phyloP scores from a whole-genome alignment of 257 asterid genomes.

The Solanum sejunctum region DNA sequence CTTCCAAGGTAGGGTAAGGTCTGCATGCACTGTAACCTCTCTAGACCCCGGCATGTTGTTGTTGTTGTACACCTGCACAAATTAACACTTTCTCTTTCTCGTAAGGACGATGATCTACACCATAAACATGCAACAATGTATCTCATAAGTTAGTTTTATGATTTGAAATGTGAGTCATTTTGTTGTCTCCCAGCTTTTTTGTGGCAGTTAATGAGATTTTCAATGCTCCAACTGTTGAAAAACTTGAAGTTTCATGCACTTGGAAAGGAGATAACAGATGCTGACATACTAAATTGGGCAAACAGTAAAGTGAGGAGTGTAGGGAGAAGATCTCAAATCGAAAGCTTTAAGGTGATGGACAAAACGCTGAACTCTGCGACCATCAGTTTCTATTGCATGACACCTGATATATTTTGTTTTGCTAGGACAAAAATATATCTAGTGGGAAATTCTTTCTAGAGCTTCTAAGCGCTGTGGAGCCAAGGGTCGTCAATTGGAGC shows the following conservation, averaged over 20 bases:
- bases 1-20: too few species aligned
- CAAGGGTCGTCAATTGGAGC: constrained; percentile 89
- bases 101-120: neutral
- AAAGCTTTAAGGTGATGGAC: constrained; percentile 69
- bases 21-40: neutral
- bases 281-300: constrained; percentile 61
- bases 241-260: constrained; percentile 60
- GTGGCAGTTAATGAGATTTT: constrained; percentile 94
- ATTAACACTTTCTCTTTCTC: neutral
- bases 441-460: constrained; percentile 71
- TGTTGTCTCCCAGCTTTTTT: constrained; percentile 37
- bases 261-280: constrained; percentile 63
- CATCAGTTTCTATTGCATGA: neutral
- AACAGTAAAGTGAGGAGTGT: constrained; percentile 46
- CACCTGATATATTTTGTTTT: neutral
- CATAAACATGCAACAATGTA: neutral
- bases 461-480: constrained; percentile 71
- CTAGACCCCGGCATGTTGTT: too few species aligned
- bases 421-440: constrained; percentile 57
- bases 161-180: neutral
- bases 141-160: neutral
- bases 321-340: constrained; percentile 54
- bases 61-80: neutral
- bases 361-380: neutral
- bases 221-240: constrained; percentile 69